Conservation (phyloP, 2,329 filamentous ascomycete species). For the Didymella lethalis region DNA sequence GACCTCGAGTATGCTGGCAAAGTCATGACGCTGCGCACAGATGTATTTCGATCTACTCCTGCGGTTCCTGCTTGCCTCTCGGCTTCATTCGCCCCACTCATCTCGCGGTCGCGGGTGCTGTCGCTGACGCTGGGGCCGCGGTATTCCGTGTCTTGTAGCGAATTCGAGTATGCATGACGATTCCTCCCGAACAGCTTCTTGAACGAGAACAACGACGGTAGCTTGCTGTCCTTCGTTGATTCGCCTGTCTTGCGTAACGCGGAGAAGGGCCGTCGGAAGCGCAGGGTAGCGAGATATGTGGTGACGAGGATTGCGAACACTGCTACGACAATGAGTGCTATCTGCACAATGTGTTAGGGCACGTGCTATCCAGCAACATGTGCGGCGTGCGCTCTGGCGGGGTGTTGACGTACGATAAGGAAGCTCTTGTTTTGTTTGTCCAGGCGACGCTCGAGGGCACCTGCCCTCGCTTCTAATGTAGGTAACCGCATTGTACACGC, state of each 20-base stretch:
- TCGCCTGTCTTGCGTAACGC: slow-evolving; percentile 17
- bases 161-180: slow-evolving; percentile 44
- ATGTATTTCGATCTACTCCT: slow-evolving; percentile 79
- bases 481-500: slow-evolving; percentile 41
- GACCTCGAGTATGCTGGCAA: slow-evolving; percentile 82
- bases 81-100: slow-evolving; percentile 41
- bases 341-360: slow-evolving; percentile 33
- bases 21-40: slow-evolving; percentile 92
- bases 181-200: slow-evolving; percentile 38
- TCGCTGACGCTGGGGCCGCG: slow-evolving; percentile 31
- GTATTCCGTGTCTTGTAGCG: slow-evolving; percentile 45
- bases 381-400: background rate
- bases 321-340: slow-evolving; percentile 38
- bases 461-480: slow-evolving; percentile 29
- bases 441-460: slow-evolving; percentile 32
- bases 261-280: slow-evolving; percentile 31
- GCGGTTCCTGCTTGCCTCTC: slow-evolving; percentile 44
- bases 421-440: slow-evolving; percentile 35
- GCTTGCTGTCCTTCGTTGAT: slow-evolving; percentile 29
- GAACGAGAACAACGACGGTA: slow-evolving; percentile 46
- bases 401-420: slow-evolving; percentile 38
- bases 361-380: background rate
- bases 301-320: slow-evolving; percentile 45
- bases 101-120: slow-evolving; percentile 37
- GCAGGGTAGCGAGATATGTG: slow-evolving; percentile 42